A percentile compares a stretch with the other conserved stretches of the same genome.
Conservation (phyloP, 352 stramenopile species). For the Phytophthora boehmeriae region DNA sequence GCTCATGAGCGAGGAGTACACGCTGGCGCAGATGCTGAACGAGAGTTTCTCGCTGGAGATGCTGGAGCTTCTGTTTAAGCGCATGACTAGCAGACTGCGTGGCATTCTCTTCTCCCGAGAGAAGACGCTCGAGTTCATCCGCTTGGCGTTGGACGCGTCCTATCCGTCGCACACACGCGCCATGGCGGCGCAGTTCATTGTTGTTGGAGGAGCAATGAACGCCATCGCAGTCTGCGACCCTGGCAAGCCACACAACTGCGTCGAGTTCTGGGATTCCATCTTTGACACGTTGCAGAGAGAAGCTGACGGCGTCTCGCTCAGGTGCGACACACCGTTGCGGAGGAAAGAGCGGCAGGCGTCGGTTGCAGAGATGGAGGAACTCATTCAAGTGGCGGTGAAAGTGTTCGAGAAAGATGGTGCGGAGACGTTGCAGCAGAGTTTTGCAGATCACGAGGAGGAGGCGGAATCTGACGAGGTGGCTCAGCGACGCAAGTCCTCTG, state of each 20-base stretch:
- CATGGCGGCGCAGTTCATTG: constrained; percentile 80
- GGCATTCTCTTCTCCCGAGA: constrained; percentile 72
- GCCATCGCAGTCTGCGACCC: constrained; percentile 52
- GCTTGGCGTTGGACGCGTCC: constrained; percentile 60
- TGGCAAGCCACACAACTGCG: constrained; percentile 57
- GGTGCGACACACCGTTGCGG: constrained; percentile 41
- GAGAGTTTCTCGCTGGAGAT: constrained; percentile 86
- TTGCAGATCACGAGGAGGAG: constrained; percentile 50
- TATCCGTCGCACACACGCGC: constrained; percentile 65
- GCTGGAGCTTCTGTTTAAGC: constrained; percentile 86
- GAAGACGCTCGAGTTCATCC: constrained; percentile 79
- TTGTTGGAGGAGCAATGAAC: constrained; percentile 67
- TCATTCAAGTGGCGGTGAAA: constrained; percentile 80
- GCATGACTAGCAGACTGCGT: constrained; percentile 81
- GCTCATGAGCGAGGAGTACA: constrained; percentile 70
- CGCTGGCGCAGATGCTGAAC: constrained; percentile 74
- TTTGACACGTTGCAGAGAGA: constrained; percentile 73
- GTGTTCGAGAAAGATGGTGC: constrained; percentile 75
- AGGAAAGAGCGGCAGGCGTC: constrained; percentile 51
- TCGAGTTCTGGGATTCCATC: constrained; percentile 70
- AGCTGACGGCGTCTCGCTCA: constrained; percentile 48
- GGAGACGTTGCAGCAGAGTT: constrained; percentile 69
- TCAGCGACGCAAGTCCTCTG: constrained; percentile 38
- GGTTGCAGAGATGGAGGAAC: constrained; percentile 70
- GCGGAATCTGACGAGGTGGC: constrained; percentile 3